Percentiles rank a stretch among this genome's conserved stretches.
These are phyloP conservation scores for Glycine soja DNA, from an alignment of 306 rosid species.

Conservation along the genomic window DNA sequence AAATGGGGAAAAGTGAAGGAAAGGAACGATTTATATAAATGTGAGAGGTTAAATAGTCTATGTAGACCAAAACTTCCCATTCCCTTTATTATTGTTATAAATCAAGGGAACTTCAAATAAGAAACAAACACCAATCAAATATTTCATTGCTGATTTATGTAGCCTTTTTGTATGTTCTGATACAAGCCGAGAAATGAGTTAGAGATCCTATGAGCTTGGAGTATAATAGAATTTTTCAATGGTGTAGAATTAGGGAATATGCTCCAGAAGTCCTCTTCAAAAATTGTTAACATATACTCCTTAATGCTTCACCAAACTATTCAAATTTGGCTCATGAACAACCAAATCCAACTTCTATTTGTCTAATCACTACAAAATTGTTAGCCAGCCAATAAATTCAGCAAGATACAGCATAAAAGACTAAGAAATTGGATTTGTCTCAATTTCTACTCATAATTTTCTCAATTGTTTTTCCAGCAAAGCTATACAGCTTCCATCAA, in stretches of 20 bases:
- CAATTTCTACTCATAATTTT: slow-evolving; percentile 22
- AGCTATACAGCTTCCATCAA: slow-evolving; percentile 9
- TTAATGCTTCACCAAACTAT: slow-evolving; percentile 8
- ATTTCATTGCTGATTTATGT: background rate
- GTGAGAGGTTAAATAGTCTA: background rate
- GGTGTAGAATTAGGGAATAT: background rate
- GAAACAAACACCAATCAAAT: background rate
- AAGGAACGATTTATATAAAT: background rate
- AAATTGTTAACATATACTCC: background rate
- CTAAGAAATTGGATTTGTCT: background rate
- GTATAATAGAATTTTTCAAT: background rate
- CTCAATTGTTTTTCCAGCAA: background rate
- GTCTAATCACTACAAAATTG: slow-evolving; percentile 26
- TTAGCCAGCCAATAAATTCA: slow-evolving; percentile 21
- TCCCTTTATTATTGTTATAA: background rate
- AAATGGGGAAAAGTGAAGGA: background rate
- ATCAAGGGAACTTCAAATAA: background rate
- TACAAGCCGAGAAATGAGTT: background rate
- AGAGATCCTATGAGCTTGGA: background rate
- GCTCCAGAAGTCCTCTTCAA: background rate
- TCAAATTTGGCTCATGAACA: slow-evolving; percentile 35
- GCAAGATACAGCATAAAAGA: background rate
- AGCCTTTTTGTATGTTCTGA: background rate
- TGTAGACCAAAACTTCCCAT: background rate
- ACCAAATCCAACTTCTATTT: slow-evolving; percentile 24